Conservation (phyloP, 345 rosid genomes). For the Kernera saxatilis region DNA sequence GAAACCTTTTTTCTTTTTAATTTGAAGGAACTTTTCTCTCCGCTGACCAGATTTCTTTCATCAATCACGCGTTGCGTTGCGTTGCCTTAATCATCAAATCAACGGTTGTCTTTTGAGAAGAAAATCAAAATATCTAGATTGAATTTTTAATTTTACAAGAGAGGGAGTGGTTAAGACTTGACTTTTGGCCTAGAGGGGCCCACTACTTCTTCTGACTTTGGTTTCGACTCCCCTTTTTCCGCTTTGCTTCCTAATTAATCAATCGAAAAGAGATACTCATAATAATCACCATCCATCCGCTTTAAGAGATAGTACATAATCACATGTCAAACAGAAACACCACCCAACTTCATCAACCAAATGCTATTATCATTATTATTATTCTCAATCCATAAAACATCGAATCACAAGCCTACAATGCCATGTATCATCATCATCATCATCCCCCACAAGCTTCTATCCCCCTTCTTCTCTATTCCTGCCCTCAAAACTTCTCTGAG, state of each 20-base stretch:
- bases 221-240: no score
- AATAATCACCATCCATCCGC: neutral
- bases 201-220: neutral
- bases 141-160: no score
- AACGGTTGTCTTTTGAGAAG: no score
- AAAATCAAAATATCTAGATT: no score
- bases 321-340: neutral
- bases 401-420: neutral
- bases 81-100: no score
- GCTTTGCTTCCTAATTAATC: neutral
- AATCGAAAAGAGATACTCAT: neutral
- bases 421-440: neutral
- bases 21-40: no score
- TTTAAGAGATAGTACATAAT: neutral
- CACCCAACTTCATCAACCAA: constrained; percentile 10
- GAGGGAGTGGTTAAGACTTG: no score
- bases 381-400: neutral
- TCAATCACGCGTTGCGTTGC: no score
- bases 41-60: no score
- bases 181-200: no score
- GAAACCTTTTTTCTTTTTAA: no score
- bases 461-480: neutral
- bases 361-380: neutral
- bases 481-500: neutral
- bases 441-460: neutral